Conservation (phyloP, 768 basidiomycete genomes). For the Holtermanniella nyarrowii region DNA sequence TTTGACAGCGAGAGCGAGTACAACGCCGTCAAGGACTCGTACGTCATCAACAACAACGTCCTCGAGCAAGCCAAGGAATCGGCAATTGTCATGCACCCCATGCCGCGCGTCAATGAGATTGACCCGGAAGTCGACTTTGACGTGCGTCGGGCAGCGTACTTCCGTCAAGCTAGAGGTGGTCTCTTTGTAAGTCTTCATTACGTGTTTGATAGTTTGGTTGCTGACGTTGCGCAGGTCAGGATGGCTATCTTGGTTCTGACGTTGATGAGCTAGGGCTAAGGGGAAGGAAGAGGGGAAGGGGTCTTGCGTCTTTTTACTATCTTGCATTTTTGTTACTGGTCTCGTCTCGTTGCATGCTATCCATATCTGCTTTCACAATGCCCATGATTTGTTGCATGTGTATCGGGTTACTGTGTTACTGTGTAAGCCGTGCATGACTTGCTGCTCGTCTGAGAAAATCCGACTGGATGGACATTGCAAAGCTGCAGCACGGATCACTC, state of each 20-base stretch:
- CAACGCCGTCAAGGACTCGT: constrained; percentile 81
- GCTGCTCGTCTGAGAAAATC: too few species aligned
- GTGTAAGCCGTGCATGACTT: too few species aligned
- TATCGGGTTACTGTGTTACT: too few species aligned
- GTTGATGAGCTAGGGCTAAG: neutral
- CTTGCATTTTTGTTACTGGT: too few species aligned
- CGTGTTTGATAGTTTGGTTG: neutral
- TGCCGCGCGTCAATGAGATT: constrained; percentile 93
- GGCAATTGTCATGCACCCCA: constrained; percentile 99
- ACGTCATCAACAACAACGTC: constrained; percentile 86
- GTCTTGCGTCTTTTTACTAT: too few species aligned
- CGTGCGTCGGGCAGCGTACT: constrained; percentile 83
- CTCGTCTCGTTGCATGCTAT: neutral
- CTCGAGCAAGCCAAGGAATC: constrained; percentile 87
- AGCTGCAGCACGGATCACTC: too few species aligned
- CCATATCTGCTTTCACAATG: too few species aligned
- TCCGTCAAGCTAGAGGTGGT: constrained; percentile 97
- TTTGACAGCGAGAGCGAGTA: constrained; percentile 74
- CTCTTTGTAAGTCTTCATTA: constrained; percentile 65
- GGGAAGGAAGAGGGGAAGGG: too few species aligned
- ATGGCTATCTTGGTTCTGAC: constrained; percentile 1
- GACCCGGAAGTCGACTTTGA: constrained; percentile 98
- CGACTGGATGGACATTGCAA: too few species aligned
- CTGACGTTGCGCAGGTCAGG: neutral
- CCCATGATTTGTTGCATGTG: too few species aligned